Evolutionary conservation across 2,329 filamentous ascomycete genomes (phyloP).

Genomic region (Pestalotiopsis sp.): DNA sequence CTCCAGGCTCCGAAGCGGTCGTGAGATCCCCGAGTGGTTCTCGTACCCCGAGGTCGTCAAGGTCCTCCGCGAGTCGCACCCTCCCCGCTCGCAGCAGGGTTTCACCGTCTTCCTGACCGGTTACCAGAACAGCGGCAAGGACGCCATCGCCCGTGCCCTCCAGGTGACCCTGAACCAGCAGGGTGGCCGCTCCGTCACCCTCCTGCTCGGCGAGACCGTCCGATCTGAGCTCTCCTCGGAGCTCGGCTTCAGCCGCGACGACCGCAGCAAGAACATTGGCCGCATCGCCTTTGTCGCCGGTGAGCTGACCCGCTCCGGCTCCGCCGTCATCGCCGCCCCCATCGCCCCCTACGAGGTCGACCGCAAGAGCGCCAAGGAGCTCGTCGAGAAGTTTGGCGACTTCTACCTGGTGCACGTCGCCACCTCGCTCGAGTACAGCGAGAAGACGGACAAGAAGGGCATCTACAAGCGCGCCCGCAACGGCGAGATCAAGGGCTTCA

Average conservation of each 20-base stretch:
- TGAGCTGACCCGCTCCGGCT: conserved; percentile 89
- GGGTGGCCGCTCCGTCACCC: conserved; percentile 89
- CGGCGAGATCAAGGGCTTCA: conserved; percentile 97
- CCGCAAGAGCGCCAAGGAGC: conserved; percentile 76
- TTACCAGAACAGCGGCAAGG: conserved; percentile 96
- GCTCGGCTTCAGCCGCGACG: conserved; percentile 90
- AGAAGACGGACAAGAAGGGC: conserved; percentile 93
- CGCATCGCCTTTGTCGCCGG: conserved; percentile 96
- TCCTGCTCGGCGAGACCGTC: conserved; percentile 94
- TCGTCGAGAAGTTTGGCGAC: conserved; percentile 83
- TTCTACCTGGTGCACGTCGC: conserved; percentile 97
- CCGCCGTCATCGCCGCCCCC: conserved; percentile 93
- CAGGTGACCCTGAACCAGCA: conserved; percentile 99
- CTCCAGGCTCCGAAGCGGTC: conserved; percentile 84
- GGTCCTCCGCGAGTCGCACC: conserved; percentile 95
- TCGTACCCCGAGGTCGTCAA: conserved; percentile 98
- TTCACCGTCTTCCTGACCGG: conserved; percentile 99
- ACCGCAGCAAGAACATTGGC: conserved; percentile 92
- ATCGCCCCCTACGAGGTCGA: conserved; percentile 90
- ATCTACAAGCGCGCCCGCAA: conserved; percentile 82
- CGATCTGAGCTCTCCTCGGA: conserved; percentile 91
- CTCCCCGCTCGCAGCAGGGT: conserved; percentile 85
- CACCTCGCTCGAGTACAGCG: conserved; percentile 87
- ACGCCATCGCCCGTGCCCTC: conserved; percentile 91
- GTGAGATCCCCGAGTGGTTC: conserved; percentile 98